Evolutionary conservation across 2,329 filamentous ascomycete genomes (phyloP).

Genomic region (Gremmenia infestans): DNA sequence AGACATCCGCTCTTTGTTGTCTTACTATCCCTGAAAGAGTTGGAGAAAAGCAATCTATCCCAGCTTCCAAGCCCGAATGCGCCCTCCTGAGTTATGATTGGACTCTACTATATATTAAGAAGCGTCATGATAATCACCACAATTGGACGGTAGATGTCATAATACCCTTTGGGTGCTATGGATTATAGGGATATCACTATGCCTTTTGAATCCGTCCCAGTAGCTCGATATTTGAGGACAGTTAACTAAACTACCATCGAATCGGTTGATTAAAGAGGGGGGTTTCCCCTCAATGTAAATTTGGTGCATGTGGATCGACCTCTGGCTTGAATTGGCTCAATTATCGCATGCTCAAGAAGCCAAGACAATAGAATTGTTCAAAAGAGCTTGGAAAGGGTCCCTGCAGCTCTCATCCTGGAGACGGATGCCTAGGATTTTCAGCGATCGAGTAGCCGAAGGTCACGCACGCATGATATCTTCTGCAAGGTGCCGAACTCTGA

Average conservation of each 20-base stretch:
- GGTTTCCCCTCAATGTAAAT: not conserved
- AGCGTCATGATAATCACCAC: not conserved
- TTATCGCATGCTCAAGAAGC: not conserved
- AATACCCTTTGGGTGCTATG: no score
- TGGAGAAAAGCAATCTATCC: not conserved
- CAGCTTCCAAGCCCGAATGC: not conserved
- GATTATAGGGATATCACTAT: not conserved
- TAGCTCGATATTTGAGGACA: not conserved
- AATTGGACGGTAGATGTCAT: not conserved
- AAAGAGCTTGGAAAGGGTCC: not conserved
- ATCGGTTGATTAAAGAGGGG: not conserved
- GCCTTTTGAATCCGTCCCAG: not conserved
- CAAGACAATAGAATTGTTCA: not conserved
- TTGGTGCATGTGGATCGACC: not conserved
- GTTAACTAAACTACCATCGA: not conserved
- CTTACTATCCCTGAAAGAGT: not conserved
- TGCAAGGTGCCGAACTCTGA: slow-evolving; percentile 7
- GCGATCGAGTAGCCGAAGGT: slow-evolving; percentile 2
- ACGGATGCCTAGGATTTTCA: not conserved
- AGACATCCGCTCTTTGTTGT: not conserved
- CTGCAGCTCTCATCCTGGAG: slow-evolving; percentile 2
- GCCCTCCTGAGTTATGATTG: not conserved
- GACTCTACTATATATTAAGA: not conserved
- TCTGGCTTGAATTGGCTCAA: not conserved
- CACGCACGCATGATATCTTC: not conserved